Percentiles rank a stretch among this genome's conserved stretches.
These are phyloP conservation scores for Erythrobasidium hasegawianum DNA, from an alignment of 1,284 basidiomycete genomes.

Conservation along the genomic window DNA sequence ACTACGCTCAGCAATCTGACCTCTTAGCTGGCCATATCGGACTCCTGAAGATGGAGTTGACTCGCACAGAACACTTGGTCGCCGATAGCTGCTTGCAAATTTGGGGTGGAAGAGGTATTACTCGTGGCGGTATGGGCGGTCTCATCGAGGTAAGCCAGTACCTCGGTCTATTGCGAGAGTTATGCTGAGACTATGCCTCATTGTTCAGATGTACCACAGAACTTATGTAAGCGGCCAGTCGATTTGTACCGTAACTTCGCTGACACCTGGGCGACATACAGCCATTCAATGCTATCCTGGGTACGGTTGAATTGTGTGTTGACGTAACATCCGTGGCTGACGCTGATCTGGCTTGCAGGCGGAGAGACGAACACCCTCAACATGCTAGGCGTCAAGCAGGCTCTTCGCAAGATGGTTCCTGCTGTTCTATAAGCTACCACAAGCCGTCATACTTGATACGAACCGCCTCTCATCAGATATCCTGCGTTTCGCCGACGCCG, in stretches of 20 bases:
- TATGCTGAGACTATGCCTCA: no score
- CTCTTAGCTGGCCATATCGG: conserved; percentile 43
- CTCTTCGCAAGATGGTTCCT: conserved; percentile 41
- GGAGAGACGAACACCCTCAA: background rate
- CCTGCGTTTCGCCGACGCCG: no score
- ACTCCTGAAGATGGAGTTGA: conserved; percentile 37
- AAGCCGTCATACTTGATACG: no score
- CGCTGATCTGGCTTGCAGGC: background rate
- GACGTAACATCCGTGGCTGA: conserved; percentile 31
- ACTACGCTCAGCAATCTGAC: conserved; percentile 43
- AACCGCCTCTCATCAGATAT: no score
- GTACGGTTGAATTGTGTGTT: no score
- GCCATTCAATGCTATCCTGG: conserved; percentile 41
- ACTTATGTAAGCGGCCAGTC: conserved; percentile 22
- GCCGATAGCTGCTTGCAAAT: conserved; percentile 40
- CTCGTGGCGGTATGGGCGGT: conserved; percentile 66
- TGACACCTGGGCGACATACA: conserved; percentile 23
- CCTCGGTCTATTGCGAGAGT: no score
- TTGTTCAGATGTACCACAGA: conserved; percentile 9
- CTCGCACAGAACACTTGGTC: conserved; percentile 38
- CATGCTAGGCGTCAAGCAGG: conserved; percentile 31
- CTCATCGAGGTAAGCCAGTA: conserved; percentile 57
- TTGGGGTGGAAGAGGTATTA: conserved; percentile 52
- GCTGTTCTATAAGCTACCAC: conserved; percentile 36
- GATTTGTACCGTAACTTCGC: background rate